These are phyloP conservation scores for Chlorella sorokiniana DNA, from an alignment of 139 green algal species.

Conservation along the genomic window DNA sequence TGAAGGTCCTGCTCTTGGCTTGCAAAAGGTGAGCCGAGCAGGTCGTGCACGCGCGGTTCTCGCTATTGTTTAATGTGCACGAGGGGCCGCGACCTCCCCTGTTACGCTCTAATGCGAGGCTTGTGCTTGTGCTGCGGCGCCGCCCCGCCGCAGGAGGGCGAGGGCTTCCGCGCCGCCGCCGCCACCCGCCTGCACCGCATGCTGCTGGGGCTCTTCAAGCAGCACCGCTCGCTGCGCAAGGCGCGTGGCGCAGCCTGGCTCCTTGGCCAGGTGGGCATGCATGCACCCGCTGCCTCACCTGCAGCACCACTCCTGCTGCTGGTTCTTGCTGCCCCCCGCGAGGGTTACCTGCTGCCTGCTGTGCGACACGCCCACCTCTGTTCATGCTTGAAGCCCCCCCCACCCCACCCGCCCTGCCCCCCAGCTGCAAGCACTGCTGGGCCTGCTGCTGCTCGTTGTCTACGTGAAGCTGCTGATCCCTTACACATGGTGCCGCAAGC, in stretches of 20 bases:
- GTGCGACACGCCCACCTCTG: too few relatives aligned
- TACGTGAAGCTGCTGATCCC: neutral
- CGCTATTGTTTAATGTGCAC: slow-evolving; percentile 74
- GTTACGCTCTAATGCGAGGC: slow-evolving; percentile 31
- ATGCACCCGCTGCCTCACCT: too few relatives aligned
- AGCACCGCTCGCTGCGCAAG: too few relatives aligned
- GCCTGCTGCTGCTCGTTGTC: neutral
- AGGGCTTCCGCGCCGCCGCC: slow-evolving; percentile 70
- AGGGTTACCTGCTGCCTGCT: too few relatives aligned
- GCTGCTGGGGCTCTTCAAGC: slow-evolving; percentile 61
- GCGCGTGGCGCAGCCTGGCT: neutral
- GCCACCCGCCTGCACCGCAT: slow-evolving; percentile 82
- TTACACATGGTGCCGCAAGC: neutral
- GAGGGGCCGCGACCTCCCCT: slow-evolving; percentile 35
- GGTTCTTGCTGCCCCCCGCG: too few relatives aligned
- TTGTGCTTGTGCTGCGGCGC: slow-evolving; percentile 35
- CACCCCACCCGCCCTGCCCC: too few relatives aligned
- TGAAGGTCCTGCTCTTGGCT: neutral
- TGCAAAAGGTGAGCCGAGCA: slow-evolving; percentile 15
- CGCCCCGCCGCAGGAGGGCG: slow-evolving; percentile 77
- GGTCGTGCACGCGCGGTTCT: slow-evolving; percentile 70
- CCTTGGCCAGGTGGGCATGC: neutral
- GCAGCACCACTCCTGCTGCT: too few relatives aligned
- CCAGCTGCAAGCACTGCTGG: neutral
- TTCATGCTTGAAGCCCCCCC: too few relatives aligned